These are phyloP conservation scores for Shiraia sp. DNA, from an alignment of 2,329 filamentous ascomycete species.

Conservation along the genomic window DNA sequence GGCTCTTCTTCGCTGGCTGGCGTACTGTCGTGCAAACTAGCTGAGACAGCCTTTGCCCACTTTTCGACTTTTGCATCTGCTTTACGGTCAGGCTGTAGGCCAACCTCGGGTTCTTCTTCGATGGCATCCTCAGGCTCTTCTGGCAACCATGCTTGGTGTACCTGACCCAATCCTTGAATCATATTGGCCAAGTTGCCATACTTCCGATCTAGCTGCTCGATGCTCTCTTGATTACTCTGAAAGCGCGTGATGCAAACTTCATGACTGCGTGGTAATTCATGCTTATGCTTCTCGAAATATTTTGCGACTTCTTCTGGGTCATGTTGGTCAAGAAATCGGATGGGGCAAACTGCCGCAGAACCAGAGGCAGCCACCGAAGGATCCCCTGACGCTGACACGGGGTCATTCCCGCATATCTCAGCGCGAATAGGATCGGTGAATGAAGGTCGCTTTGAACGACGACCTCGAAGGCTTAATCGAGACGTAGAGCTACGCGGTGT, in stretches of 20 bases:
- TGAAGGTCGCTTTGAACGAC: slow-evolving; percentile 46
- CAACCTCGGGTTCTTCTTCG: slow-evolving; percentile 51
- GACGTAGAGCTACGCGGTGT: slow-evolving; percentile 48
- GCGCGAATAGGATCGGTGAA: slow-evolving; percentile 49
- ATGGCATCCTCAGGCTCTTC: slow-evolving; percentile 54
- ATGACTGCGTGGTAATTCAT: slow-evolving; percentile 90
- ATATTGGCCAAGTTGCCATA: slow-evolving; percentile 91
- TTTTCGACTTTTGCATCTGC: slow-evolving; percentile 76
- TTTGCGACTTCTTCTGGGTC: slow-evolving; percentile 90
- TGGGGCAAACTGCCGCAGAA: slow-evolving; percentile 75
- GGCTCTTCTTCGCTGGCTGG: slow-evolving; percentile 43
- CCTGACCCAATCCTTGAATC: slow-evolving; percentile 86
- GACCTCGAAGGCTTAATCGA: slow-evolving; percentile 38
- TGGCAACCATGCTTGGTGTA: slow-evolving; percentile 86
- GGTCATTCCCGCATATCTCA: slow-evolving; percentile 46
- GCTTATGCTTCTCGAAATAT: slow-evolving; percentile 94
- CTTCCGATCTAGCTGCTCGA: slow-evolving; percentile 88
- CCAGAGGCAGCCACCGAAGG: slow-evolving; percentile 46
- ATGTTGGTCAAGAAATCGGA: slow-evolving; percentile 89
- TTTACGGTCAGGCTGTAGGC: slow-evolving; percentile 39
- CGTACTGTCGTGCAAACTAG: slow-evolving; percentile 51
- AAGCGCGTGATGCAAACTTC: slow-evolving; percentile 90
- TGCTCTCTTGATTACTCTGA: slow-evolving; percentile 81
- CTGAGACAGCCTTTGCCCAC: slow-evolving; percentile 80
- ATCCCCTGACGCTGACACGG: slow-evolving; percentile 55